Base-by-base conservation (phyloP, 352 stramenopile genomes). In the Globisporangium splendens region DNA sequence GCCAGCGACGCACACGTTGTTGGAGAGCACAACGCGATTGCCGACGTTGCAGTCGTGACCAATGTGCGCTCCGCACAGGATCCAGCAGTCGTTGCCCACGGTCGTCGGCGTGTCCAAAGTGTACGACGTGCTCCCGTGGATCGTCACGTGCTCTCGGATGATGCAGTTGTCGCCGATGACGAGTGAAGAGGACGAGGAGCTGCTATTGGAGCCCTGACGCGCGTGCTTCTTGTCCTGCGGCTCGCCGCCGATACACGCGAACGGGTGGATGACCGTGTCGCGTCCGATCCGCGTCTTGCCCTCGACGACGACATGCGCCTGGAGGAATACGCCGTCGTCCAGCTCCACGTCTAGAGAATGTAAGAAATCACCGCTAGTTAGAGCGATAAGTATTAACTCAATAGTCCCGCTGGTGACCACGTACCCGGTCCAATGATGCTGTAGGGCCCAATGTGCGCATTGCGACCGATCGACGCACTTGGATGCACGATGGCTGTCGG, bases 171-270 rank as follows among this genome's bases (percentile, higher is more conserved):
- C 68, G 22, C 84, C 84, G 21, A 94, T 73, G 14, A 67, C 66
- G 3, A 92, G 65, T 33, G 77, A 70, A 10, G 60, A 58, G 1
- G 43, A 43, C 14, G 20, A 21, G 0, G 50, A 24, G 0, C 47
- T 17, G 18, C 33, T 42, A 13, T 24, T 46, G 38, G 50, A 22
- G 3, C 18, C 21, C 13, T 17, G 12, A 10, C 44, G 48, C 31
- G n/a, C 20, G 58, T 93, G 83, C 50, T 94, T 94, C 64, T 91
- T 94, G 64, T 94, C 85, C 56, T 94, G 85, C 18, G 85, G 81
- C 20, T 84, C 72, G 5, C 78, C 85, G 7, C 85, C 85, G 48
- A 94, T 65, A 47, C 79, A 88, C 22, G 80, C 85, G 58, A 94
- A 94, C 43, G 85, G 75, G 39, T 91, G 70, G 13, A 94, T 58